These are phyloP conservation scores for Oenanthe sinensis DNA, from an alignment of 129 eudicot genomes.

Conservation along the genomic window DNA sequence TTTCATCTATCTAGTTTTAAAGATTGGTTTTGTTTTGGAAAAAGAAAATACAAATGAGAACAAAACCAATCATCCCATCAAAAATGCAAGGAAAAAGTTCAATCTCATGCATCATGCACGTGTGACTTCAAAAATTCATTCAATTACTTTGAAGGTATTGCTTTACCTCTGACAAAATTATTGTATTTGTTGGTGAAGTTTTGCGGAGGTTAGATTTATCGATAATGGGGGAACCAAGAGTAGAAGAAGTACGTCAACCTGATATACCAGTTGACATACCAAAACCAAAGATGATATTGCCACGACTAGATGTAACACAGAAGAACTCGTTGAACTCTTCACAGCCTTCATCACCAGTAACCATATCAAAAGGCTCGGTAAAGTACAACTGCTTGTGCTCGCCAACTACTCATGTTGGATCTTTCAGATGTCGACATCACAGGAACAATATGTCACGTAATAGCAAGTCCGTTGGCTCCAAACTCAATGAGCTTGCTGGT, in stretches of 20 bases:
- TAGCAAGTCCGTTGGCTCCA: conserved; percentile 18
- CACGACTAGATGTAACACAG: background rate
- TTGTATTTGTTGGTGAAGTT: background rate
- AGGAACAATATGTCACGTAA: background rate
- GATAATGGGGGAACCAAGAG: background rate
- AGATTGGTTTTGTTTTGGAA: background rate
- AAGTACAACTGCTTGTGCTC: conserved; percentile 20
- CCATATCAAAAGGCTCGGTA: background rate
- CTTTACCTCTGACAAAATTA: background rate
- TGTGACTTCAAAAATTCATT: background rate
- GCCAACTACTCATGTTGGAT: conserved; percentile 19
- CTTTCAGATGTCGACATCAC: conserved; percentile 20
- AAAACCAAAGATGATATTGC: background rate
- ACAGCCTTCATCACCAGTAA: background rate
- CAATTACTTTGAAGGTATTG: background rate
- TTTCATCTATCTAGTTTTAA: no score
- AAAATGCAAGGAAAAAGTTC: background rate
- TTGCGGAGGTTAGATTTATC: background rate
- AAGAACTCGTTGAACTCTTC: background rate
- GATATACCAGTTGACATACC: no score
- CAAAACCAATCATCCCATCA: background rate
- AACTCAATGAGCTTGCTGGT: conserved; percentile 11
- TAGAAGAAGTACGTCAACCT: background rate
- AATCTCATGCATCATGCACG: background rate
- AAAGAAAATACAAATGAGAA: no score